phyloP scores from a whole-genome alignment of 2,329 filamentous ascomycete species.

The Ophiostoma montium region DNA sequence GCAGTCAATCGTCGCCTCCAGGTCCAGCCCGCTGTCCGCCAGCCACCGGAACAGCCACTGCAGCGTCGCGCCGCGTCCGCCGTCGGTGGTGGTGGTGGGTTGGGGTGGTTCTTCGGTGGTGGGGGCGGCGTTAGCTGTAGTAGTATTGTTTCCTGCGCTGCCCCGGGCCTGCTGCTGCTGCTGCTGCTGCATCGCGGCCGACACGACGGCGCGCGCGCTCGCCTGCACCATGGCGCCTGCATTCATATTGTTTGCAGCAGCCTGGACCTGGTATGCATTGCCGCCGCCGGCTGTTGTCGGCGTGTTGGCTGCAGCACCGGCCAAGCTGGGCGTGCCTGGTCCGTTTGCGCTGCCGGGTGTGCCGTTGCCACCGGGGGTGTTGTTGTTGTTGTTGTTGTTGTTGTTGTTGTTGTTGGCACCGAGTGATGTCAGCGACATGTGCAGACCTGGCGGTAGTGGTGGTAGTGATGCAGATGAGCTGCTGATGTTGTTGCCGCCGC shows the following conservation, averaged over 20 bases:
- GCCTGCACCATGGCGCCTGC: constrained; percentile 7
- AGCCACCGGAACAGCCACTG: constrained; percentile 60
- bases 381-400: not conserved
- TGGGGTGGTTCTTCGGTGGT: not conserved
- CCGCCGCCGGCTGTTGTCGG: not conserved
- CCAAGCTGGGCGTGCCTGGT: not conserved
- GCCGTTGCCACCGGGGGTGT: not conserved
- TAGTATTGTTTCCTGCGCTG: too few relatives aligned
- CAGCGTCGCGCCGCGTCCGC: constrained; percentile 35
- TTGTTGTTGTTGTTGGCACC: not conserved
- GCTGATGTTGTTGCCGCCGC: not conserved
- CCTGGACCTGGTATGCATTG: not conserved
- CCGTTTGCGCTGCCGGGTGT: not conserved
- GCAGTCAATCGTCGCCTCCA: constrained; percentile 73
- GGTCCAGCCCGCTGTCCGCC: constrained; percentile 72
- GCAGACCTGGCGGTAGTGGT: not conserved
- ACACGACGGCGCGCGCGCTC: constrained; percentile 13
- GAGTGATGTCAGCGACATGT: not conserved
- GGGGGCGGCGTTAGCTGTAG: too few relatives aligned
- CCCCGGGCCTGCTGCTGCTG: too few relatives aligned
- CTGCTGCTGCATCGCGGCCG: not conserved
- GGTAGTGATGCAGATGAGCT: not conserved
- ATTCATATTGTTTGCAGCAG: not conserved
- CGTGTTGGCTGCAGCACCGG: not conserved
- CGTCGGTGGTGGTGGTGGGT: not conserved